A percentile compares a stretch with the other conserved stretches of the same genome.
phyloP scores from a whole-genome alignment of 176 grass and related monocot genomes.

The Oryza glumipatula region DNA sequence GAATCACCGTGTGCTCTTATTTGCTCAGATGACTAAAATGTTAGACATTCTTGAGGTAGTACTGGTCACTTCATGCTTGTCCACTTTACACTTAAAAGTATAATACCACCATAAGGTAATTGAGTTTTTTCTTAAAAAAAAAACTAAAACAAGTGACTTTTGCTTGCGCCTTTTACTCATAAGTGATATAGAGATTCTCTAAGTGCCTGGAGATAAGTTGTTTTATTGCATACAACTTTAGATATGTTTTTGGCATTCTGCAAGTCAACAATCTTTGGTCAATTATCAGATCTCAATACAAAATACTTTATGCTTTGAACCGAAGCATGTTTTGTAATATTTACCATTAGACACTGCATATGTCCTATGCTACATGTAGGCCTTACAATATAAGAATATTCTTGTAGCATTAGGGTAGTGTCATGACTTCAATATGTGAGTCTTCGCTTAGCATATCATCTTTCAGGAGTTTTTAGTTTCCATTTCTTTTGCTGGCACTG shows the following conservation, averaged over 20 bases:
- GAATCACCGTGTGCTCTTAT: conserved; percentile 96
- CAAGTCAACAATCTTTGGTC: not conserved
- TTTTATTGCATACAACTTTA: not conserved
- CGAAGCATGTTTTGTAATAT: not conserved
- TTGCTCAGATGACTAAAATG: conserved; percentile 99
- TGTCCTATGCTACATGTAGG: not conserved
- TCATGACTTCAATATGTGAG: conserved; percentile 11
- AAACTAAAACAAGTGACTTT: not conserved
- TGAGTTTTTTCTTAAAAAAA: not conserved
- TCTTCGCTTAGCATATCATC: not conserved
- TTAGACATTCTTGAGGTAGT: conserved; percentile 98
- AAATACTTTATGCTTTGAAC: not conserved
- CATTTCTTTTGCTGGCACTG: conserved; percentile 10
- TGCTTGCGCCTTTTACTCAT: not conserved
- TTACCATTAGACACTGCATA: not conserved
- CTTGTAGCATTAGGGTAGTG: not conserved
- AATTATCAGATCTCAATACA: not conserved
- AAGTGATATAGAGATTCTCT: not conserved
- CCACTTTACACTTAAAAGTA: not conserved
- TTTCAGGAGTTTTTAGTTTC: conserved; percentile 15
- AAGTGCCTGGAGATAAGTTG: not conserved
- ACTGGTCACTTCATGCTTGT: conserved; percentile 22
- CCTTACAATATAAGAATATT: not conserved
- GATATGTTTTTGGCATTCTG: not conserved
- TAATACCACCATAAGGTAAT: not conserved